phyloP scores from a whole-genome alignment of 2,329 filamentous ascomycete genomes.

The Colletotrichum tanaceti region DNA sequence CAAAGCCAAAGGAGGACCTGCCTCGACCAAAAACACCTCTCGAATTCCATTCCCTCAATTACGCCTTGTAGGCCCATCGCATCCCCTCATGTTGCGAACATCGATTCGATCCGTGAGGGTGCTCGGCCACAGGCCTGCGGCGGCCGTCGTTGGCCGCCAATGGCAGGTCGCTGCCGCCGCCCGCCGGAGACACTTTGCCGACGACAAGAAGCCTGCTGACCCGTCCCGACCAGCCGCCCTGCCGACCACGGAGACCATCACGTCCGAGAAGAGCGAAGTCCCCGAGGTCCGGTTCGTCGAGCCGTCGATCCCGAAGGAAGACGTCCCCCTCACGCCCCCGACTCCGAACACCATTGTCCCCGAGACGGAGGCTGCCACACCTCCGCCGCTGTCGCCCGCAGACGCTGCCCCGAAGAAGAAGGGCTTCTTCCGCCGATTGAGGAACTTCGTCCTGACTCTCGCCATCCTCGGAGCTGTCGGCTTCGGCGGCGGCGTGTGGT shows the following conservation, averaged over 20 bases:
- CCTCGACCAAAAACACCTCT: conserved; percentile 40
- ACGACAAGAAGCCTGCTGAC: conserved; percentile 64
- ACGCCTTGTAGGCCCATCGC: conserved; percentile 55
- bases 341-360: conserved; percentile 39
- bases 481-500: conserved; percentile 91
- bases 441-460: conserved; percentile 81
- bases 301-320: conserved; percentile 52
- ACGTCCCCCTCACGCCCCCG: conserved; percentile 56
- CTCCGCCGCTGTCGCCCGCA: conserved; percentile 52
- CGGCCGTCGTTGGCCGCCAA: conserved; percentile 67
- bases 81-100: conserved; percentile 75
- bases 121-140: conserved; percentile 65
- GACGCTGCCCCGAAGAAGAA: conserved; percentile 65
- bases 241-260: conserved; percentile 65
- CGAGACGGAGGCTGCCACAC: conserved; percentile 48
- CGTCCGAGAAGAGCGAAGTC: conserved; percentile 58
- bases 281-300: conserved; percentile 55
- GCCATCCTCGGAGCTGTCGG: conserved; percentile 80
- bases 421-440: conserved; percentile 77
- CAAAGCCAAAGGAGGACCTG: too few species aligned
- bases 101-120: conserved; percentile 74
- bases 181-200: conserved; percentile 65
- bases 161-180: conserved; percentile 57
- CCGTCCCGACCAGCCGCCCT: conserved; percentile 63
- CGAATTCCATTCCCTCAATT: conserved; percentile 47